Evolutionary conservation across 306 rosid species (phyloP).

Genomic region (Fragaria ananassa): DNA sequence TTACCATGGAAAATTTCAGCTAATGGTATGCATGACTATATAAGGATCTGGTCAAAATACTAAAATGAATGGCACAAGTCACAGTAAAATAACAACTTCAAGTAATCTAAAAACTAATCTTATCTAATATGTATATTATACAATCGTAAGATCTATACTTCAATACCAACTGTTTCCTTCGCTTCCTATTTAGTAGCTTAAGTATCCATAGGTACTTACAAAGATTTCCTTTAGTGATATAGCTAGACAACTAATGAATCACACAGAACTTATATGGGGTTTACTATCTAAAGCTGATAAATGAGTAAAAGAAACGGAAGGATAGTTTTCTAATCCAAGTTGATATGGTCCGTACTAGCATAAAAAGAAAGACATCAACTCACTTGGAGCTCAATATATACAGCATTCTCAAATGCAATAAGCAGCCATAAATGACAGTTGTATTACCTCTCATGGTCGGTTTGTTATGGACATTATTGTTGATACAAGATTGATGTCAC

Average conservation of each 20-base stretch:
- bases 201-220: neutral
- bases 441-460: slow-evolving; percentile 10
- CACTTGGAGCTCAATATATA: neutral
- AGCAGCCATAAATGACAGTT: slow-evolving; percentile 12
- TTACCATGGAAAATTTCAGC: neutral
- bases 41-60: neutral
- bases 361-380: neutral
- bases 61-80: neutral
- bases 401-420: slow-evolving; percentile 16
- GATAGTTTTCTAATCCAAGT: neutral
- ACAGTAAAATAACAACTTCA: neutral
- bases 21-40: neutral
- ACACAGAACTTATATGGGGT: neutral
- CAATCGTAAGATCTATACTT: neutral
- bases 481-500: neutral
- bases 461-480: neutral
- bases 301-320: neutral
- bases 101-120: neutral
- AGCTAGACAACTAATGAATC: neutral
- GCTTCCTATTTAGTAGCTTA: neutral
- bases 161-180: neutral
- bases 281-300: neutral
- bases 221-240: neutral
- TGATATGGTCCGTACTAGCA: neutral
- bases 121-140: neutral